Percentiles rank a stretch among this genome's conserved stretches.
phyloP scores from a whole-genome alignment of 1,284 basidiomycete species.

The Sanghuangporus baumii region DNA sequence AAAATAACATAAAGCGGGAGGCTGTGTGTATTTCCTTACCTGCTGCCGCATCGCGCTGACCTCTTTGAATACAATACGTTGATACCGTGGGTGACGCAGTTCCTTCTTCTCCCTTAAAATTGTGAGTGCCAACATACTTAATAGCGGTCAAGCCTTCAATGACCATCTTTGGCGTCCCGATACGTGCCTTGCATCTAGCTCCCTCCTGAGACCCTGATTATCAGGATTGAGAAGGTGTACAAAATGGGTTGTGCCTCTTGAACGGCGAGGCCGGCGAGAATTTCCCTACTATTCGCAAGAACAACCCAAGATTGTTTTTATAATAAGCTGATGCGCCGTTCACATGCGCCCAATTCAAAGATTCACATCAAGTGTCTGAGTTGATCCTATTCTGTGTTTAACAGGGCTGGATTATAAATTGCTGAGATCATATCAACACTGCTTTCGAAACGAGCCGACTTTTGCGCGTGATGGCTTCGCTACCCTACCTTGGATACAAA shows the following conservation, averaged over 20 bases:
- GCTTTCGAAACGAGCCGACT: no score
- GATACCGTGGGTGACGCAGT: not conserved
- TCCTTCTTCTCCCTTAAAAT: not conserved
- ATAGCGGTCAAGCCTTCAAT: not conserved
- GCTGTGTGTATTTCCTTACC: not conserved
- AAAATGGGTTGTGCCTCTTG: not conserved
- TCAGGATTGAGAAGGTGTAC: not conserved
- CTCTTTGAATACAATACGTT: not conserved
- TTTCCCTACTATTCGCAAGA: not conserved
- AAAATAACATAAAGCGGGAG: not conserved
- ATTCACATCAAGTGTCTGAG: not conserved
- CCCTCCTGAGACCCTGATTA: not conserved
- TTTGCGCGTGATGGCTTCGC: no score
- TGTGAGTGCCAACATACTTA: not conserved
- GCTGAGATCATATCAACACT: no score
- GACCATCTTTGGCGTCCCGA: not conserved
- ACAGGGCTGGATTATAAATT: no score
- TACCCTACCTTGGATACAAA: no score
- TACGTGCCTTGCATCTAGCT: not conserved
- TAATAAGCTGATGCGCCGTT: not conserved
- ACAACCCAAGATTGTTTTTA: not conserved
- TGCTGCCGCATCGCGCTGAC: not conserved
- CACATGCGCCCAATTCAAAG: not conserved
- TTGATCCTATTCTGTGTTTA: not conserved
- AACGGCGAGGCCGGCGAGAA: constrained; percentile 7